Percentiles rank a stretch among this genome's conserved stretches.
phyloP scores from a whole-genome alignment of 345 rosid species.

The Eutrema heterophyllum region DNA sequence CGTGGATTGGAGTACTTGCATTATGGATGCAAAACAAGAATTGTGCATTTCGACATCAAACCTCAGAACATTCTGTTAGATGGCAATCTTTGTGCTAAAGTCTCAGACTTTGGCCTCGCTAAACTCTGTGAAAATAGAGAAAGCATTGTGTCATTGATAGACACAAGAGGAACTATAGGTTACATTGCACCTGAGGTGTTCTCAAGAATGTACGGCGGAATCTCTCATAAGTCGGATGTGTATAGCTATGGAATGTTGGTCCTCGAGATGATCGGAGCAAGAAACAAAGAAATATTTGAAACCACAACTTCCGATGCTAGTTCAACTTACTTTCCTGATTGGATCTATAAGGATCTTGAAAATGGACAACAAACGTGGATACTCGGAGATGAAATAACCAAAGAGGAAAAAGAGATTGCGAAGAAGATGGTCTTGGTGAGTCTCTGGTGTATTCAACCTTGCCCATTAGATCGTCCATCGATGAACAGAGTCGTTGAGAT shows the following conservation, averaged over 20 bases:
- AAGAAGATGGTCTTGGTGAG: neutral
- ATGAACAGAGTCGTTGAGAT: too few species aligned
- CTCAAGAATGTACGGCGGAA: neutral
- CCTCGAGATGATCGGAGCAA: constrained; percentile 7
- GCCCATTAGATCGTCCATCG: too few species aligned
- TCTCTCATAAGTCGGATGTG: neutral
- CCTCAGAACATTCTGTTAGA: constrained; percentile 56
- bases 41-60: constrained; percentile 59
- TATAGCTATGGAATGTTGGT: constrained; percentile 13
- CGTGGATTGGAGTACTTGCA: constrained; percentile 8
- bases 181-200: neutral
- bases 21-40: constrained; percentile 25
- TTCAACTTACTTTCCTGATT: neutral
- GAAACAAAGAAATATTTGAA: neutral
- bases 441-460: constrained; percentile 6
- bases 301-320: neutral
- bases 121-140: constrained; percentile 44
- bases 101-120: constrained; percentile 60
- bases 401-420: neutral
- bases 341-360: neutral
- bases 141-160: neutral
- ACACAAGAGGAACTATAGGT: constrained; percentile 3
- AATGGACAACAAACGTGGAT: neutral
- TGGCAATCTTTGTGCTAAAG: constrained; percentile 45
- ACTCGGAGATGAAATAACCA: neutral